These are phyloP conservation scores for Podila epigama DNA, from an alignment of 192 early-diverging fungal species.

Conservation along the genomic window DNA sequence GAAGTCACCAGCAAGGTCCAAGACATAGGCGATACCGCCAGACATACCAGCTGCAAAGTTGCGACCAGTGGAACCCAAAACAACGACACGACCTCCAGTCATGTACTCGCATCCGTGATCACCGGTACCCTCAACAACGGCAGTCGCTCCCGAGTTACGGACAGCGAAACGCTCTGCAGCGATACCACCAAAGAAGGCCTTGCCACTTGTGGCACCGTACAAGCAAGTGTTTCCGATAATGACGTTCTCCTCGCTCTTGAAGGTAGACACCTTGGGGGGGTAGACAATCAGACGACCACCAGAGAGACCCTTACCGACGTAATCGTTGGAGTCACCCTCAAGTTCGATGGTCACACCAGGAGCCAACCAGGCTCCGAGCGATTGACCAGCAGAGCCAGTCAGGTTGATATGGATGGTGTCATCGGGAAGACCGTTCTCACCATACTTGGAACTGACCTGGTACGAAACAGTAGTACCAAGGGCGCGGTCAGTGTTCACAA, in stretches of 20 bases:
- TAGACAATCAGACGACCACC: constrained; percentile 91
- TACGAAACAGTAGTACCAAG: constrained; percentile 93
- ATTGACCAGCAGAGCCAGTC: constrained; percentile 95
- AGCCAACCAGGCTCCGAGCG: constrained; percentile 93
- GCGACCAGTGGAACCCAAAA: constrained; percentile 88
- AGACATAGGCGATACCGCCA: constrained; percentile 95
- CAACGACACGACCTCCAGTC: constrained; percentile 94
- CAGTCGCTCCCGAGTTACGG: constrained; percentile 96
- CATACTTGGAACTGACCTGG: constrained; percentile 80
- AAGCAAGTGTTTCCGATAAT: constrained; percentile 98
- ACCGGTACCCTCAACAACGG: constrained; percentile 95
- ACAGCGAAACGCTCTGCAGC: constrained; percentile 98
- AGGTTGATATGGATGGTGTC: constrained; percentile 89
- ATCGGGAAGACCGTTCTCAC: constrained; percentile 83
- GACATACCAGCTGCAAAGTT: constrained; percentile 99
- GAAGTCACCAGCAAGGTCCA: constrained; percentile 75
- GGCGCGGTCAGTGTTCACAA: constrained; percentile 96
- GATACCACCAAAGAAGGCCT: constrained; percentile 91
- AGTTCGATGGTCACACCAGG: constrained; percentile 89
- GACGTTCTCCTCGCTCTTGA: constrained; percentile 88
- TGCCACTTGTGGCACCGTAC: constrained; percentile 95
- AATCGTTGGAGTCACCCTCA: constrained; percentile 99
- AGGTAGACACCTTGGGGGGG: constrained; percentile 81
- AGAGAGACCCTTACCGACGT: constrained; percentile 98
- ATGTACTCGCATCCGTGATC: constrained; percentile 99